phyloP scores from a whole-genome alignment of 1,139 yeast genomes.

The Yarrowia galli region DNA sequence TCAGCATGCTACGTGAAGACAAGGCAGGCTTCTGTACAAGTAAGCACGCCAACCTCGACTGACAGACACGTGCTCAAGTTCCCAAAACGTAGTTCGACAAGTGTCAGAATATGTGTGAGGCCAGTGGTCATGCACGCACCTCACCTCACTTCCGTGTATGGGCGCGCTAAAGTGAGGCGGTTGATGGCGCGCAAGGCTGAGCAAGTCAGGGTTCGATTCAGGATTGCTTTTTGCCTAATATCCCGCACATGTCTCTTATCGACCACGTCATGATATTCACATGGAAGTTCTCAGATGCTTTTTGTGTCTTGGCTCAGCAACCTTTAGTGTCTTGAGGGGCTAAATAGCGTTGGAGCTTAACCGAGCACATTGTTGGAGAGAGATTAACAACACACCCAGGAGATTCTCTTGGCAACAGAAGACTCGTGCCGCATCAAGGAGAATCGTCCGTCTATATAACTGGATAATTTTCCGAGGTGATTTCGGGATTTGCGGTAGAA shows the following conservation, averaged over 20 bases:
- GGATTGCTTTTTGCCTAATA: not conserved
- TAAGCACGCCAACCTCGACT: not conserved
- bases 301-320: slow-evolving; percentile 15
- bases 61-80: not conserved
- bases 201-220: not conserved
- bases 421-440: not conserved
- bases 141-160: not conserved
- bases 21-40: too few species aligned
- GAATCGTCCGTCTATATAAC: too few species aligned
- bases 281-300: not conserved
- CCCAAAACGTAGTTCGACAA: not conserved
- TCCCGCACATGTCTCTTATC: slow-evolving; percentile 1
- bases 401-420: slow-evolving; percentile 4
- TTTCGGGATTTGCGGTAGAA: too few species aligned
- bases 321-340: not conserved
- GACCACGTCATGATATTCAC: slow-evolving; percentile 14
- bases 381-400: too few species aligned
- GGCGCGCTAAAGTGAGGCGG: not conserved
- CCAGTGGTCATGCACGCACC: not conserved
- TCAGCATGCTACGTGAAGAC: not conserved
- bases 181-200: not conserved
- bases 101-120: not conserved
- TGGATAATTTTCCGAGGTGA: too few species aligned
- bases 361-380: too few species aligned
- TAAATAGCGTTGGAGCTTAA: slow-evolving; percentile 14